A percentile compares a stretch with the other conserved stretches of the same genome.
These are phyloP conservation scores for Colletotrichum siamense DNA, from an alignment of 2,329 filamentous ascomycete species.

Conservation along the genomic window DNA sequence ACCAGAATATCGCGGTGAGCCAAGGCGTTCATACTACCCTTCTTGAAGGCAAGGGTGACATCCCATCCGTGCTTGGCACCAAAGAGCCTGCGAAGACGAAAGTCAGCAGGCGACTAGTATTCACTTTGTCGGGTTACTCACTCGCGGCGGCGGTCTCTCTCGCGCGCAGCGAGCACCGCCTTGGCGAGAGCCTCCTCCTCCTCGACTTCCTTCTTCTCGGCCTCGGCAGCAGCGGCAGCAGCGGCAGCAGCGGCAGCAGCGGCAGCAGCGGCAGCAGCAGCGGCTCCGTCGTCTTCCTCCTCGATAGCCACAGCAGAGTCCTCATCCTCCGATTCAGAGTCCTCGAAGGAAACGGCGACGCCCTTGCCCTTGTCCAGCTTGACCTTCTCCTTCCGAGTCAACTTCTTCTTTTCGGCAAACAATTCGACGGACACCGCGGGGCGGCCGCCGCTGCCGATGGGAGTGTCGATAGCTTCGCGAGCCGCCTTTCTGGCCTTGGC, in stretches of 20 bases:
- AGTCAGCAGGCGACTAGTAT: not conserved
- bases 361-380: not conserved
- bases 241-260: not conserved
- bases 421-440: not conserved
- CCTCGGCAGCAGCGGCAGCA: not conserved
- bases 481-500: not conserved
- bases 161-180: not conserved
- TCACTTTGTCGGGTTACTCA: not conserved
- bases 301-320: not conserved
- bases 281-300: not conserved
- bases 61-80: not conserved
- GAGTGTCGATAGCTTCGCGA: not conserved
- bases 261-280: not conserved
- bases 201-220: not conserved
- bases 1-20: slow-evolving; percentile 38
- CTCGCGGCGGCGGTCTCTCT: not conserved
- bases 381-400: not conserved
- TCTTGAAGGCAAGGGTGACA: not conserved
- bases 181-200: not conserved
- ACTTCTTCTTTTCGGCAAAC: not conserved
- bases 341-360: not conserved
- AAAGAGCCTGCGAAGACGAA: not conserved
- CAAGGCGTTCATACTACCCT: not conserved
- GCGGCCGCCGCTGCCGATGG: not conserved
- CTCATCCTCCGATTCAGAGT: not conserved